Evolutionary conservation across 108 stramenopile species (phyloP), one percentile per base, ranked within the genome.

Genomic region (Conticribra guillardii): DNA sequence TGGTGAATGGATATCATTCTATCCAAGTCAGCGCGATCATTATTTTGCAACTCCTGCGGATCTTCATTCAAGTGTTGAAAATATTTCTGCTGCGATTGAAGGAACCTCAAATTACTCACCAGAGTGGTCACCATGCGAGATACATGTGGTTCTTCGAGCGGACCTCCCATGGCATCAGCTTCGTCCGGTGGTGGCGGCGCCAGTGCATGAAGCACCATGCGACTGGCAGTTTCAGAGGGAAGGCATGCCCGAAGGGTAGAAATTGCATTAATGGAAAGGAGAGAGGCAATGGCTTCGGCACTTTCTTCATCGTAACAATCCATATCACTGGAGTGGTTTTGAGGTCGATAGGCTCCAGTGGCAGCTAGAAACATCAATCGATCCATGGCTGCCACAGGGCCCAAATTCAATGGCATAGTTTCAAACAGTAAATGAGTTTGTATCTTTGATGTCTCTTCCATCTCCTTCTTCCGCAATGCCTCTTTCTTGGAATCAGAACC

Each of bases 301-400:
- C 71, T 67, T 47, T 73, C 83, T 56, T 87, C 45, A 49, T 71
- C 73, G n/a, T 71, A 46, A 22, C 66, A 17, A 18, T 67, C 22
- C 49, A 34, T 63, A 24, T 73, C 66, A 27, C 53, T 37, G 4
- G 27, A 23, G 11, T 65, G 29, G 11, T 61, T 49, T 53, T 71
- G 45, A 18, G 74, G 64, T 15, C 54, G 64, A 27, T 77, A 77
- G 3, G 84, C 88, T 26, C 91, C 91, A 1, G 89, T 93, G 64
- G 89, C 90, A 8, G 86, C 82, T 30, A 90, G 62, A 51, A 79
- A 83, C 71, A 93, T 73, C n/a, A 93, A 56, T 37, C 89, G 74
- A 60, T 92, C 91, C 33, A 88, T 72, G 3, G 84, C 88, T 47
- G 68, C 53, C 16, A 76, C 80, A 48, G 37, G 55, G n/a, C 74